A percentile compares a stretch with the other conserved stretches of the same genome.
Conservation (phyloP, 805 yeast species). For the Schizosaccharomyces osmophilus region DNA sequence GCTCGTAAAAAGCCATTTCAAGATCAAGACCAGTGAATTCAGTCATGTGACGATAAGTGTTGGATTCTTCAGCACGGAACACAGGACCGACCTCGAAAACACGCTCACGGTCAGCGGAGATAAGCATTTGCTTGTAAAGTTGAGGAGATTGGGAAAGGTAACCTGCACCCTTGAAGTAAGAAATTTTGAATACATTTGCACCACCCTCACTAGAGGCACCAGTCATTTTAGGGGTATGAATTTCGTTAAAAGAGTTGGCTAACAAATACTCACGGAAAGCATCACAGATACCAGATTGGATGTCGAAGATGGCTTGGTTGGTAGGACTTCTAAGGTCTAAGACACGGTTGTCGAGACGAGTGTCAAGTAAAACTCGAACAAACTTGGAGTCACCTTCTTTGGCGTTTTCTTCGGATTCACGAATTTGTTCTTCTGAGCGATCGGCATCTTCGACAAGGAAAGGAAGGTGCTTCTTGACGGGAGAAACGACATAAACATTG, state of each 20-base stretch:
- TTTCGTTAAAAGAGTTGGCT: conserved; percentile 51
- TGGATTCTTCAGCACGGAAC: conserved; percentile 96
- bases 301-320: conserved; percentile 88
- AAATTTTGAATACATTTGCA: conserved; percentile 79
- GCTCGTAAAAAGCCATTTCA: conserved; percentile 96
- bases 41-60: conserved; percentile 98
- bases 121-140: conserved; percentile 88
- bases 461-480: conserved; percentile 81
- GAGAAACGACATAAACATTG: conserved; percentile 53
- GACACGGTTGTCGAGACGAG: conserved; percentile 82
- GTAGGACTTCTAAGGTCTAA: conserved; percentile 92
- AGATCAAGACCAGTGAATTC: conserved; percentile 92
- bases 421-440: conserved; percentile 63
- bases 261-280: conserved; percentile 73
- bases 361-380: conserved; percentile 88
- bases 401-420: conserved; percentile 18
- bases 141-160: conserved; percentile 96
- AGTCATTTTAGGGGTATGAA: conserved; percentile 86
- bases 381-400: conserved; percentile 53
- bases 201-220: conserved; percentile 98
- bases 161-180: conserved; percentile 80
- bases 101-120: conserved; percentile 90
- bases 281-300: conserved; percentile 69
- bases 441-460: conserved; percentile 89
- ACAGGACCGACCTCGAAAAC: conserved; percentile 95